phyloP scores from a whole-genome alignment of 1,139 yeast species.

The Eremothecium sinecaudum region DNA sequence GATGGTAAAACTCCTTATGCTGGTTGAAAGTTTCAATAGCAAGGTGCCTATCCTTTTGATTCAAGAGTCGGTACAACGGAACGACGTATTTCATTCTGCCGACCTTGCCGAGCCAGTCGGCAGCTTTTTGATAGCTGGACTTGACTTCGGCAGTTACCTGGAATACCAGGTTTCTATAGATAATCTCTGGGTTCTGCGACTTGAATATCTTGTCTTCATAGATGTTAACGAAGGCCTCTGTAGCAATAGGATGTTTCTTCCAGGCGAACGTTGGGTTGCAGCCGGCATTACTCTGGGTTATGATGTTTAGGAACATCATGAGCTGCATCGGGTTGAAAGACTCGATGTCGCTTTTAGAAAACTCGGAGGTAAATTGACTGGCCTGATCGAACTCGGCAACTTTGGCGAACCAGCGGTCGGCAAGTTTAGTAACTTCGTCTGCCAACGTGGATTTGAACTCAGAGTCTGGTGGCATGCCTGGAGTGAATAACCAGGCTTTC shows the following conservation, averaged over 20 bases:
- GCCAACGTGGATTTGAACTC: slow-evolving; percentile 69
- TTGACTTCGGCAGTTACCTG: slow-evolving; percentile 43
- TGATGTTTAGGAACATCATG: slow-evolving; percentile 66
- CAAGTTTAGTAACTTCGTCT: slow-evolving; percentile 58
- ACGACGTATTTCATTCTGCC: slow-evolving; percentile 94
- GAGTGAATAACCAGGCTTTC: slow-evolving; percentile 70
- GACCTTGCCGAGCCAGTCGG: slow-evolving; percentile 81
- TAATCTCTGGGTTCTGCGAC: slow-evolving; percentile 69
- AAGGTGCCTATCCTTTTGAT: slow-evolving; percentile 51
- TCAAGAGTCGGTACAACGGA: slow-evolving; percentile 66
- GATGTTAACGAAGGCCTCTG: slow-evolving; percentile 24
- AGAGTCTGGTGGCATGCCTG: slow-evolving; percentile 87
- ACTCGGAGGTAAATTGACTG: slow-evolving; percentile 26
- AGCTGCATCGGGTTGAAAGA: slow-evolving; percentile 65
- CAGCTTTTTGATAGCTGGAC: slow-evolving; percentile 43
- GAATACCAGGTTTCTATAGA: slow-evolving; percentile 67
- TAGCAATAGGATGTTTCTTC: slow-evolving; percentile 25
- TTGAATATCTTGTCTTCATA: slow-evolving; percentile 27
- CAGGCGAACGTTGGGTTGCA: slow-evolving; percentile 23
- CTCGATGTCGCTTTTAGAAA: slow-evolving; percentile 37
- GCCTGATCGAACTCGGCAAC: slow-evolving; percentile 21
- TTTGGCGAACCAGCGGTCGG: slow-evolving; percentile 50
- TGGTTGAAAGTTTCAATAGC: slow-evolving; percentile 58
- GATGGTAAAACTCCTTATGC: slow-evolving; percentile 60
- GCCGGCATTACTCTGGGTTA: slow-evolving; percentile 34